Evolutionary conservation across 345 rosid species (phyloP).

Genomic region (Noccaea caerulescens): DNA sequence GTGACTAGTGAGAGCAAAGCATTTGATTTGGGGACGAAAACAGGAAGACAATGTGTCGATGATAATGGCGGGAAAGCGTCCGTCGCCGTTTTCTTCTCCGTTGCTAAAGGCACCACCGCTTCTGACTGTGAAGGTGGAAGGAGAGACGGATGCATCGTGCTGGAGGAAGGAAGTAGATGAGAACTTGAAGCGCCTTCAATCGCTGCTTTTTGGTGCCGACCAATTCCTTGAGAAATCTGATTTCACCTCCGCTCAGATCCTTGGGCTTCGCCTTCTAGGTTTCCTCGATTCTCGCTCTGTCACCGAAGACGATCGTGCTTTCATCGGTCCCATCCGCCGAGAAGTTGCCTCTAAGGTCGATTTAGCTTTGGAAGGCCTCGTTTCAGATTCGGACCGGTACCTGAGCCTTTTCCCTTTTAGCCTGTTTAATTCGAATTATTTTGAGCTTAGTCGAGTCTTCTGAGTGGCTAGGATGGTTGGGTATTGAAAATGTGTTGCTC

Average conservation of each 20-base stretch:
- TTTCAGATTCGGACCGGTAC: constrained; percentile 80
- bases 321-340: constrained; percentile 69
- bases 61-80: constrained; percentile 61
- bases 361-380: constrained; percentile 62
- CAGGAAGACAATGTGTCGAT: not conserved
- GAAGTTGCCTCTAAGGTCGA: constrained; percentile 69
- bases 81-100: constrained; percentile 46
- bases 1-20: constrained; percentile 13
- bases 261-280: constrained; percentile 85
- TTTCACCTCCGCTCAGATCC: constrained; percentile 68
- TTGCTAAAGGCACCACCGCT: constrained; percentile 40
- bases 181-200: constrained; percentile 84
- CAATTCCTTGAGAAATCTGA: constrained; percentile 68
- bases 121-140: constrained; percentile 39
- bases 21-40: constrained; percentile 30
- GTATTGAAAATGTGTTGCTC: not conserved
- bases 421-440: not conserved
- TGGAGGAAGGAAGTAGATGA: constrained; percentile 83
- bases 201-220: constrained; percentile 82
- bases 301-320: constrained; percentile 58
- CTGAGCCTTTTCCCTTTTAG: not conserved
- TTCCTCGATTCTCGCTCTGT: constrained; percentile 79
- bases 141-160: constrained; percentile 39
- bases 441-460: constrained; percentile 3
- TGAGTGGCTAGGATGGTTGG: constrained; percentile 20